Base-by-base conservation (phyloP, 768 basidiomycete species). In the Boletus sp. region DNA sequence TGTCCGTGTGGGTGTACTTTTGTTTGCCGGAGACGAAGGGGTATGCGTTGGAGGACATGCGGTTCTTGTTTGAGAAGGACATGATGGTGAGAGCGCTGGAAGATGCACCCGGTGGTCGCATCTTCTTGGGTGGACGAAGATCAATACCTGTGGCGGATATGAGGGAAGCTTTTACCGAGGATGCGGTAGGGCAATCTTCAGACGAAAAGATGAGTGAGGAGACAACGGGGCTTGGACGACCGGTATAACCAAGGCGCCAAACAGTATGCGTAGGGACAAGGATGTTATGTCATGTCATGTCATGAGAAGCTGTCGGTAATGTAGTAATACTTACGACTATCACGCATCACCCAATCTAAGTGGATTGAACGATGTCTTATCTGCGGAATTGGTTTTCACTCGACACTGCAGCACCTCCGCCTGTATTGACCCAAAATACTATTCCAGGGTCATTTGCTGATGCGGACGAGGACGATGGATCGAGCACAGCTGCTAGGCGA, bases 351-450 rank as follows among this genome's bases (percentile, higher is more conserved):
- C 36, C n/a, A 30, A 7, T 10, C 8, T 2, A 11, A 33, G 11
- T 28, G 4, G 8, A 33, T 37, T 42, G 24, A 50, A 29, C 15
- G 15, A 61, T 69, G 68, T 83, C 85, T 10, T 85, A 84, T 67
- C 74, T 89, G 52, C 80, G 79, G 37, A 78, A 76, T 62, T 88
- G 85, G 87, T 73, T 86, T 32, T 68, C 73, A 2, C 74, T 78
- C 39, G 67, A 69, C 46, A 52, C 61, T 4, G 32, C 76, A 44
- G 37, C 50, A n/a, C 42, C 54, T 30, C 41, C 37, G 5, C 39
- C 46, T 15, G 29, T 28, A 63, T 52, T 54, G 12, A 50, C 54
- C 11, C 45, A 30, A 2, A 29, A 29, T 14, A 30, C 60, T 0
- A 53, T 71, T 24, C 69, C 71, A 28, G 67, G 69, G 6, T 60